phyloP scores from a whole-genome alignment of 257 asterid species.

The Lycium ferocissimum region DNA sequence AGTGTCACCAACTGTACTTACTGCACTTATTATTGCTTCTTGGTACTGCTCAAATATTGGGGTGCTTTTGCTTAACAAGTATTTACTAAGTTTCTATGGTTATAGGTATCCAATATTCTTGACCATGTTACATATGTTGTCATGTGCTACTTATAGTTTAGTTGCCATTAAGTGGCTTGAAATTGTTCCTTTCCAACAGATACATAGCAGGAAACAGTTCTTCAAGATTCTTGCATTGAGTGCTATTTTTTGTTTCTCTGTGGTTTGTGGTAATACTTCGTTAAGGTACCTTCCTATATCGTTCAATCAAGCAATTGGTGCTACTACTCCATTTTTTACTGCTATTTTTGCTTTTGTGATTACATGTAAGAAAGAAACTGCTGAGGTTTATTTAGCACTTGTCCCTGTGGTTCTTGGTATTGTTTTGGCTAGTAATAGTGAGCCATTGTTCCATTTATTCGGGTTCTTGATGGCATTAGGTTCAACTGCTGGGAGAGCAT shows the following conservation, averaged over 20 bases:
- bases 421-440: conserved; percentile 91
- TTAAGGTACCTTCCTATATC: conserved; percentile 89
- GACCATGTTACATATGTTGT: conserved; percentile 91
- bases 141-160: conserved; percentile 77
- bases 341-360: conserved; percentile 88
- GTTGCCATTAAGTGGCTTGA: conserved; percentile 81
- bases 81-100: conserved; percentile 84
- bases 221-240: conserved; percentile 79
- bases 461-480: conserved; percentile 89
- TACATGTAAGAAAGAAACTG: conserved; percentile 79
- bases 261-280: conserved; percentile 95
- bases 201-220: conserved; percentile 80
- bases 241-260: conserved; percentile 83
- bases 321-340: conserved; percentile 92
- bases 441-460: conserved; percentile 83
- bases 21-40: conserved; percentile 75
- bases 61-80: conserved; percentile 82
- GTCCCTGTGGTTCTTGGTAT: conserved; percentile 93
- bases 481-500: conserved; percentile 92
- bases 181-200: conserved; percentile 85
- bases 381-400: conserved; percentile 85
- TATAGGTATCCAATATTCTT: conserved; percentile 86
- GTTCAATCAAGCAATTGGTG: conserved; percentile 93
- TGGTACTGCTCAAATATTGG: conserved; percentile 96
- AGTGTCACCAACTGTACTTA: conserved; percentile 61